Base-by-base conservation (phyloP, 495 filamentous ascomycete genomes). In the Entonaema liquescens region DNA sequence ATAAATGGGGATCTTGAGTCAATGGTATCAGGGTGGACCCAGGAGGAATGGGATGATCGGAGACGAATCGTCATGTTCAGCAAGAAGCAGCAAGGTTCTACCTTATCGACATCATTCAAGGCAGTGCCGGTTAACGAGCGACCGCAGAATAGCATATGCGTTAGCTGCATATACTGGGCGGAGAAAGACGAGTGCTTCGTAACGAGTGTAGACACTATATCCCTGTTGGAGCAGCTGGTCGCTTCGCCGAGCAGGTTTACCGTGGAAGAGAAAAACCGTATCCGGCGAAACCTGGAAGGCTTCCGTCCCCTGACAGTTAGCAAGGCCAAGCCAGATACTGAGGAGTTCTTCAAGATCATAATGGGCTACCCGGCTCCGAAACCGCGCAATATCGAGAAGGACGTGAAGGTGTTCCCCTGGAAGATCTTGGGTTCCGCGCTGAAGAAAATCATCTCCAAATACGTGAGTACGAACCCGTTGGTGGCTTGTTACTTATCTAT, bases 401-500 rank as follows among this genome's bases (percentile, higher is more conserved):
- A 97, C 74, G 93, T 99, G 72, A 99, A 99, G 79, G 95, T 98
- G 5, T 99, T 98, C 76, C 89, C 92, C 11, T 99, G 95, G 96
- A 93, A 90, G 75, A 91, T 92, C 54, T 81, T 99, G 12, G 84
- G 83, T 12, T 85, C 87, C 47, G 94, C 95, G 0, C 81, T 99
- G 60, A 95, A 93, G 85, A 99, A 99, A 82, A 97, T 98, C 75
- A 96, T 98, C 77, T 90, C 92, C 67, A 99, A 99, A 94, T 99
- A 98, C 80, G 75, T 77, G 60, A 71, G 75, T 74, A 58, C 23
- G 13, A 11, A 3, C 13, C 21, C 55, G 31, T 53, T 26, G 8
- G 31, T 33, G 38, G 15, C 36, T 35, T 23, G 31, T 36, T 13
- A 17, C 35, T n/a, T 25, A 28, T 53, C 0, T 53, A 19, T 29